phyloP scores from a whole-genome alignment of 2,329 filamentous ascomycete genomes.

The Alternaria arborescens region DNA sequence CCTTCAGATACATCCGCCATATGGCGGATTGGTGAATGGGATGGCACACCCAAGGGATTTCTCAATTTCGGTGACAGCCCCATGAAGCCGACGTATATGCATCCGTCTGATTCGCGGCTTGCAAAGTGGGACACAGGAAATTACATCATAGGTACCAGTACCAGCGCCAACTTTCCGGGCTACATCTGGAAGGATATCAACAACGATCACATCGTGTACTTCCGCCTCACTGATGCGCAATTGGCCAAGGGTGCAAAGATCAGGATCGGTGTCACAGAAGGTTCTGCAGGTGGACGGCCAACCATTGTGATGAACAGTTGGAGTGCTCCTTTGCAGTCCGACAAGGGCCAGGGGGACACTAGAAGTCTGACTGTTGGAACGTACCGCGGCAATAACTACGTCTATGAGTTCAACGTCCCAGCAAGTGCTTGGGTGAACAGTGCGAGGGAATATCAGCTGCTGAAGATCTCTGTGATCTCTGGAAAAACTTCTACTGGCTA shows the following conservation, averaged over 20 bases:
- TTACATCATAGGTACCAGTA: constrained; percentile 31
- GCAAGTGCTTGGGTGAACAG: constrained; percentile 33
- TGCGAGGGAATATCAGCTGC: constrained; percentile 26
- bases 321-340: constrained; percentile 21
- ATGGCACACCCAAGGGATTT: constrained; percentile 66
- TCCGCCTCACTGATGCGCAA: constrained; percentile 37
- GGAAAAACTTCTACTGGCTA: constrained; percentile 33
- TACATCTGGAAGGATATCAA: constrained; percentile 57
- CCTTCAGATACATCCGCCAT: constrained; percentile 59
- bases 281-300: constrained; percentile 29
- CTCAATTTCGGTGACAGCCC: constrained; percentile 59
- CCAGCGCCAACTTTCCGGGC: constrained; percentile 44
- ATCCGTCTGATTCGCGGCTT: constrained; percentile 48
- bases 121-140: constrained; percentile 34
- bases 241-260: constrained; percentile 33
- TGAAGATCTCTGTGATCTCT: constrained; percentile 31
- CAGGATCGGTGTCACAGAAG: constrained; percentile 33
- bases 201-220: constrained; percentile 55
- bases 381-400: constrained; percentile 34
- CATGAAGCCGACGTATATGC: constrained; percentile 56
- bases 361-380: constrained; percentile 33
- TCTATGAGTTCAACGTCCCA: constrained; percentile 35
- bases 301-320: constrained; percentile 27
- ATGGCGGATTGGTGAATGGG: constrained; percentile 70
- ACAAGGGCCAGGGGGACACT: constrained; percentile 32